A percentile compares a stretch with the other conserved stretches of the same genome.
Evolutionary conservation across 1,139 yeast species (phyloP).

Genomic region (Zhuliangozyma blackwelliae): DNA sequence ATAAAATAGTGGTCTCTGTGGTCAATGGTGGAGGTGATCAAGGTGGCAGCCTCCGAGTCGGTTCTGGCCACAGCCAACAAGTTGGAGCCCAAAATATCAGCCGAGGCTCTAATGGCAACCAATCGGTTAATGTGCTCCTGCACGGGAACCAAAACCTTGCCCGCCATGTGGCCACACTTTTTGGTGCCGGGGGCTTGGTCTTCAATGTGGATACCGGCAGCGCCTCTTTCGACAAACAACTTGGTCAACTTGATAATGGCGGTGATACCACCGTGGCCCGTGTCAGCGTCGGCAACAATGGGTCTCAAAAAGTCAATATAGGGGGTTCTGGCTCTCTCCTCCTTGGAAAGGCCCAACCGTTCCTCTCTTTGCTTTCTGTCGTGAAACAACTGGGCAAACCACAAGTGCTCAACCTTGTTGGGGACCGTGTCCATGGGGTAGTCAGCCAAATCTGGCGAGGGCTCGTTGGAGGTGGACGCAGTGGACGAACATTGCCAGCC

Average conservation of each 20-base stretch:
- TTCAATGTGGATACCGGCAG: constrained; percentile 97
- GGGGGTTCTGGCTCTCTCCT: constrained; percentile 59
- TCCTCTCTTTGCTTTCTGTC: constrained; percentile 95
- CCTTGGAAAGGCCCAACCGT: constrained; percentile 56
- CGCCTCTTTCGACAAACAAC: constrained; percentile 96
- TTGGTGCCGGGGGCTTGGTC: constrained; percentile 99
- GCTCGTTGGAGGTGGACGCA: constrained; percentile 95
- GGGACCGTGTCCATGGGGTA: constrained; percentile 99
- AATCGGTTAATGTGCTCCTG: constrained; percentile 95
- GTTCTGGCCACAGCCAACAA: constrained; percentile 90
- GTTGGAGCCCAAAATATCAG: constrained; percentile 88
- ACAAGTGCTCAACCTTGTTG: constrained; percentile 94
- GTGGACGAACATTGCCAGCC: constrained; percentile 99
- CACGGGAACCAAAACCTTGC: constrained; percentile 95
- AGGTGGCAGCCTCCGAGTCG: constrained; percentile 95
- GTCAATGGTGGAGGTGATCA: constrained; percentile 90
- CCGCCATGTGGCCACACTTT: constrained; percentile 98
- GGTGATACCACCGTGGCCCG: constrained; percentile 98
- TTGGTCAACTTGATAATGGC: constrained; percentile 94
- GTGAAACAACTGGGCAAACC: constrained; percentile 95
- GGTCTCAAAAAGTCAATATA: constrained; percentile 87
- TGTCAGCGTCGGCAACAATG: constrained; percentile 94
- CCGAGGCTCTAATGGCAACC: constrained; percentile 91
- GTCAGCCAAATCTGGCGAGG: constrained; percentile 97
- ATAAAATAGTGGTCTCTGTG: constrained; percentile 91